A percentile compares a stretch with the other conserved stretches of the same genome.
Evolutionary conservation across 192 early-diverging fungal genomes (phyloP).

Genomic region (Powellomyces hirtus): DNA sequence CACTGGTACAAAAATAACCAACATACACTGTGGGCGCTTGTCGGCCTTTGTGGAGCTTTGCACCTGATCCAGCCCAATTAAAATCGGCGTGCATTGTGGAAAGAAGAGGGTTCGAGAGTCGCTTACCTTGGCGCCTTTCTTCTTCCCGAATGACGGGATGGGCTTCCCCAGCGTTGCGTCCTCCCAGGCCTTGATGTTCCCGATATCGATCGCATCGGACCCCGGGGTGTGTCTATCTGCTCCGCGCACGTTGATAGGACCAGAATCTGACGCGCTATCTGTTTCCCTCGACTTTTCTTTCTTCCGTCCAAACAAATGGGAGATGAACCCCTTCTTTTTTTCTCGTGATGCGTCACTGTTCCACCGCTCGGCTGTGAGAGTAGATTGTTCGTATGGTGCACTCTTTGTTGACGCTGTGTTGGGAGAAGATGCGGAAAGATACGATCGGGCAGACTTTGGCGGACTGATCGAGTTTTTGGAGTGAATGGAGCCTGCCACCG

Average conservation of each 20-base stretch:
- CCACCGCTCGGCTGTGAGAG: neutral
- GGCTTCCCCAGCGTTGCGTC: neutral
- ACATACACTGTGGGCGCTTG: slow-evolving; percentile 7
- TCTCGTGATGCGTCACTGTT: slow-evolving; percentile 2
- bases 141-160: neutral
- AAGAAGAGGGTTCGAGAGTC: too few relatives aligned
- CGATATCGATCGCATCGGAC: neutral
- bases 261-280: neutral
- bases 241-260: neutral
- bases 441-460: slow-evolving; percentile 11
- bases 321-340: slow-evolving; percentile 20
- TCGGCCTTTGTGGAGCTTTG: neutral
- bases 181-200: neutral
- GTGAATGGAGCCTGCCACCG: too few relatives aligned
- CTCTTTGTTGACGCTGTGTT: neutral
- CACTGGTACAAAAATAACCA: too few relatives aligned
- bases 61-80: neutral
- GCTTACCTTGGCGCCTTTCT: neutral
- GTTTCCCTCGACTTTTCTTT: slow-evolving; percentile 11
- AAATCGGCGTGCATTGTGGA: too few relatives aligned
- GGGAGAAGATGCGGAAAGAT: neutral
- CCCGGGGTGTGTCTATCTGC: neutral
- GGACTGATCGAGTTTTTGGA: slow-evolving; percentile 16
- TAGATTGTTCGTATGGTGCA: neutral
- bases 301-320: slow-evolving; percentile 19